Conservation (phyloP, 2,329 filamentous ascomycete species). For the Boeremia lycopersici region DNA sequence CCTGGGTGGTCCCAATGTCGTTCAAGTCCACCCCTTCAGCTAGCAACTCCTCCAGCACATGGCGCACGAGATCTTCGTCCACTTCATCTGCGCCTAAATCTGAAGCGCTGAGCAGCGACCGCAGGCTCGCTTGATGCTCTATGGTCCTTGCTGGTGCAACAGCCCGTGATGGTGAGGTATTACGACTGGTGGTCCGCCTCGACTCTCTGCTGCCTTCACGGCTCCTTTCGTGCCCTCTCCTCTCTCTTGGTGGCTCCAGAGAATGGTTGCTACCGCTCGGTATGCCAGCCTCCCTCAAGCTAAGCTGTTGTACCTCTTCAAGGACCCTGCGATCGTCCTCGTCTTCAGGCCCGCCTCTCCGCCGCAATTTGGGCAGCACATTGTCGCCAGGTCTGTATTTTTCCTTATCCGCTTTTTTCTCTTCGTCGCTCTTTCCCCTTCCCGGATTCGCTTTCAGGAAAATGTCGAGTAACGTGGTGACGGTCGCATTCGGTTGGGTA, state of each 20-base stretch:
- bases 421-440: slow-evolving; percentile 70
- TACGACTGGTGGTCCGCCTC: slow-evolving; percentile 36
- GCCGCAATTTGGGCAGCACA: slow-evolving; percentile 69
- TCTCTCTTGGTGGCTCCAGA: slow-evolving; percentile 38
- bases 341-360: slow-evolving; percentile 60
- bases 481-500: slow-evolving; percentile 87
- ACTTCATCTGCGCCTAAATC: slow-evolving; percentile 79
- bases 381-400: slow-evolving; percentile 83
- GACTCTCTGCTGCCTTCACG: slow-evolving; percentile 46
- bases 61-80: slow-evolving; percentile 84
- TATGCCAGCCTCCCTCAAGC: slow-evolving; percentile 70
- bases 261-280: slow-evolving; percentile 51
- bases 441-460: slow-evolving; percentile 80
- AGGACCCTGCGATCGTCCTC: slow-evolving; percentile 73
- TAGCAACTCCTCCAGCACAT: slow-evolving; percentile 86
- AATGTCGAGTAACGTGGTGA: slow-evolving; percentile 89
- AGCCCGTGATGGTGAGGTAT: slow-evolving; percentile 28
- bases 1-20: slow-evolving; percentile 80
- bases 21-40: slow-evolving; percentile 88
- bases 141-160: slow-evolving; percentile 61
- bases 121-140: slow-evolving; percentile 87
- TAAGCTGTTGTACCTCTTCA: slow-evolving; percentile 74
- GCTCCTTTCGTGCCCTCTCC: slow-evolving; percentile 45
- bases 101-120: slow-evolving; percentile 81
- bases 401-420: slow-evolving; percentile 75